Evolutionary conservation across 2,329 filamentous ascomycete species (phyloP), one percentile per base, ranked within the genome.

Genomic region (Trichoderma koningiopsis): DNA sequence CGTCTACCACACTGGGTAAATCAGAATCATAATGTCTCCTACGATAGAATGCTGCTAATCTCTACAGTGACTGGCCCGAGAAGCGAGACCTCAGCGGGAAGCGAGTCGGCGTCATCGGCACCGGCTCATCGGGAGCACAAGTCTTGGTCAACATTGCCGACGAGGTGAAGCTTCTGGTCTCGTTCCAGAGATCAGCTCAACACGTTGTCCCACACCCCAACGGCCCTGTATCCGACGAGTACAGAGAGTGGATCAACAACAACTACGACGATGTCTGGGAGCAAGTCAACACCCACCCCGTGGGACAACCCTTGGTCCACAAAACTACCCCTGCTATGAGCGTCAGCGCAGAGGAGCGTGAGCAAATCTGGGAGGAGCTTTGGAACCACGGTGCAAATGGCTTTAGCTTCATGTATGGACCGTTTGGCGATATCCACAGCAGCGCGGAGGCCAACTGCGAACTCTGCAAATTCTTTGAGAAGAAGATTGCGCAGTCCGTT

Each of bases 261-360:
- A 62, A 62, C 14, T 62, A 62, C 19, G 59, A 62, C 40, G 27
- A 62, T 2, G 49, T 62, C 27, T 62, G 59, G 40, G 19, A 62
- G 37, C 27, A 43, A 13, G 59, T 62, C 16, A 27, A 19, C 4
- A 62, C 49, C 19, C 47, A 43, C 27, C 43, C 29, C 4, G 19
- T 43, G 14, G 59, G 37, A 4, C 59, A 62, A 2, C 31, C 47
- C 3, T 11, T 62, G 5, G 8, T 24, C 5, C 24, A 62, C 37
- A 62, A 43, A 6, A 52, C 59, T 0, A 49, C 43, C 11, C 59
- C 59, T 7, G 19, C 59, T 7, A 62, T 62, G 59, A 62, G 59
- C 19, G 59, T 62, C 19, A 62, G 59, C 24, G 27, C 40, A 5
- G 40, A 62, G 24, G 59, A 62, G 40, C 59, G 59, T 40, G 40